Conservation (phyloP, 495 filamentous ascomycete species). For the Polyplosphaeria fusca region DNA sequence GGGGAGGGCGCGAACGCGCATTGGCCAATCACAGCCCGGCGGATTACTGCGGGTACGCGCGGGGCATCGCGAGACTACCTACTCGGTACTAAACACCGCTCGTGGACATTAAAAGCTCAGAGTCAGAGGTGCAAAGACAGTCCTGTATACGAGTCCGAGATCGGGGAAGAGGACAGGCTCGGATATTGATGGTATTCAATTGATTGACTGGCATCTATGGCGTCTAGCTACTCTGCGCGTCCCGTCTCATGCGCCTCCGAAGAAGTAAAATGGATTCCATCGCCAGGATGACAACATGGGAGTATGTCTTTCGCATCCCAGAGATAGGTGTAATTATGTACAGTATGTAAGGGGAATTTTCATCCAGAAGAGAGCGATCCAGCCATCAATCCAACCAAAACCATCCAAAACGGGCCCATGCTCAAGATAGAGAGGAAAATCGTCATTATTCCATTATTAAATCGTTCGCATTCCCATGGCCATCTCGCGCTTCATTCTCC, state of each 20-base stretch:
- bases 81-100: too few species aligned
- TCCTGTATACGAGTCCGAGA: too few species aligned
- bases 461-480: conserved; percentile 20
- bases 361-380: not conserved
- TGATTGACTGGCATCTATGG: conserved; percentile 1
- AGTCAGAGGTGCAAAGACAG: too few species aligned
- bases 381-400: too few species aligned
- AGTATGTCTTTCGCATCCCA: not conserved
- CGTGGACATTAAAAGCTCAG: too few species aligned
- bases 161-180: not conserved
- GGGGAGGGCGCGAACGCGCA: too few species aligned
- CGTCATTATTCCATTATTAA: conserved; percentile 9
- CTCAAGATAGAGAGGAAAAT: not conserved
- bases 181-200: not conserved
- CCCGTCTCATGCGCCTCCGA: not conserved
- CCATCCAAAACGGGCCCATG: not conserved
- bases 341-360: conserved; percentile 18
- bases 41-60: too few species aligned
- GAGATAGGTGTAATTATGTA: conserved; percentile 28
- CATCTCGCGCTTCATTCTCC: conserved; percentile 44
- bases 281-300: conserved; percentile 26
- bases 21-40: too few species aligned
- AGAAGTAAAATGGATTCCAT: conserved; percentile 13
- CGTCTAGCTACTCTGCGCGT: not conserved
- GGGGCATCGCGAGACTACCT: too few species aligned